Conservation (phyloP, 2,329 filamentous ascomycete species). For the Aureobasidium sp. region DNA sequence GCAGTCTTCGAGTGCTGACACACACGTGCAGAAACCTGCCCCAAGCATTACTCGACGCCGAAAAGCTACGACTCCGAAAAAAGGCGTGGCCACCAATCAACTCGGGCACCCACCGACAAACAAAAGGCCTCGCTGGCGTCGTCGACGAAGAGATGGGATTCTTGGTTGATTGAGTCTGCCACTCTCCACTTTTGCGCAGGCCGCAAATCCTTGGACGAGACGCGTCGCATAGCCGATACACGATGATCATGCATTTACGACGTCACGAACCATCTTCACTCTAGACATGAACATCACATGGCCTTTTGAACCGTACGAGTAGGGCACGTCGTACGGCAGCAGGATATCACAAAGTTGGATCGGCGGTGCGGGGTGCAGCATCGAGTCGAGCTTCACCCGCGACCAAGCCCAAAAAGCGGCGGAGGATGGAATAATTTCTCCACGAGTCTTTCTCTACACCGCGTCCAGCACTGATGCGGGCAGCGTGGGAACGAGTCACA, state of each 20-base stretch:
- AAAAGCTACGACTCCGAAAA: constrained; percentile 38
- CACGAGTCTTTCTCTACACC: not conserved
- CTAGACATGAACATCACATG: not conserved
- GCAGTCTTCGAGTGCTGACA: not conserved
- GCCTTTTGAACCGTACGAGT: not conserved
- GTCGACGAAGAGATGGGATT: constrained; percentile 51
- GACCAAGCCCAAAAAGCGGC: not conserved
- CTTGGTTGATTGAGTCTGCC: not conserved
- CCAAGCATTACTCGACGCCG: constrained; percentile 42
- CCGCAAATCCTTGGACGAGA: not conserved
- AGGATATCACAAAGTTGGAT: not conserved
- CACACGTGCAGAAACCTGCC: constrained; percentile 37
- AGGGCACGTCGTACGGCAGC: not conserved
- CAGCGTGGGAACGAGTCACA: not conserved
- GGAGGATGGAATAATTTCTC: not conserved
- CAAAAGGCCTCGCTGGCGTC: constrained; percentile 42
- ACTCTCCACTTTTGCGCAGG: not conserved
- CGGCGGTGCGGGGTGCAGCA: constrained; percentile 7
- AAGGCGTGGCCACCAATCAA: constrained; percentile 46
- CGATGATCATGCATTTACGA: not conserved
- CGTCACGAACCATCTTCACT: not conserved
- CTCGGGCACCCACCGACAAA: constrained; percentile 36
- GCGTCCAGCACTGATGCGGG: not conserved
- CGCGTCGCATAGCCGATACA: not conserved
- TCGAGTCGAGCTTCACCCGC: not conserved